These are phyloP conservation scores for Bruguiera gymnorhiza DNA, from an alignment of 345 rosid species.

Conservation along the genomic window DNA sequence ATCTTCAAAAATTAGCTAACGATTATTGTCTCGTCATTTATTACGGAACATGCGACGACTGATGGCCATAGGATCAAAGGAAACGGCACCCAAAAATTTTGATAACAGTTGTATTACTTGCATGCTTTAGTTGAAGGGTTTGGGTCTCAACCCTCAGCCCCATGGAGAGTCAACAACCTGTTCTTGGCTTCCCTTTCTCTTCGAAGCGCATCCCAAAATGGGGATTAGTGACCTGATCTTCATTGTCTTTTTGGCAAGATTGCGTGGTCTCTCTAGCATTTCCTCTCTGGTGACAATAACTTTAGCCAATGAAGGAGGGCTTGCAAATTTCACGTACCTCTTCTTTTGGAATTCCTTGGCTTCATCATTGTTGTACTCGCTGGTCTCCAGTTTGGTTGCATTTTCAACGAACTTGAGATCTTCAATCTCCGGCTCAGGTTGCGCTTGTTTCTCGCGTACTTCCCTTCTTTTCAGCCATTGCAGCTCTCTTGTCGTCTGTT, in stretches of 20 bases:
- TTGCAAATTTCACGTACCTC: conserved; percentile 27
- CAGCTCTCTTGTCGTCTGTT: conserved; percentile 43
- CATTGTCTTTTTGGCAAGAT: not conserved
- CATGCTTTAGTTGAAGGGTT: no score
- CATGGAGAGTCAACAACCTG: not conserved
- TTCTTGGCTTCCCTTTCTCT: conserved; percentile 27
- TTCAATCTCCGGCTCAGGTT: conserved; percentile 35
- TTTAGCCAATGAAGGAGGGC: conserved; percentile 24
- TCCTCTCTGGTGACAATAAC: conserved; percentile 15
- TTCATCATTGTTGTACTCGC: not conserved
- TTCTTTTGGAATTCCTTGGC: not conserved
- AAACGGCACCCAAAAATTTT: no score
- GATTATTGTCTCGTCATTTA: no score
- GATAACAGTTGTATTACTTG: no score
- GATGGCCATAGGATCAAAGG: no score
- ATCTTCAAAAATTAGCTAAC: no score
- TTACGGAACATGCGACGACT: no score
- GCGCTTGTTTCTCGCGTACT: conserved; percentile 19
- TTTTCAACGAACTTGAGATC: conserved; percentile 45
- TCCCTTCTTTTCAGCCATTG: conserved; percentile 27
- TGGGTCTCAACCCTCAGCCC: not conserved
- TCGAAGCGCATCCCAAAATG: conserved; percentile 19
- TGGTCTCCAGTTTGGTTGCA: conserved; percentile 15
- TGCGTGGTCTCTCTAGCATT: conserved; percentile 2
- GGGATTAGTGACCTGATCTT: conserved; percentile 15